These are phyloP conservation scores for Pyrenophora seminiperda DNA, from an alignment of 2,329 filamentous ascomycete genomes.

Conservation along the genomic window DNA sequence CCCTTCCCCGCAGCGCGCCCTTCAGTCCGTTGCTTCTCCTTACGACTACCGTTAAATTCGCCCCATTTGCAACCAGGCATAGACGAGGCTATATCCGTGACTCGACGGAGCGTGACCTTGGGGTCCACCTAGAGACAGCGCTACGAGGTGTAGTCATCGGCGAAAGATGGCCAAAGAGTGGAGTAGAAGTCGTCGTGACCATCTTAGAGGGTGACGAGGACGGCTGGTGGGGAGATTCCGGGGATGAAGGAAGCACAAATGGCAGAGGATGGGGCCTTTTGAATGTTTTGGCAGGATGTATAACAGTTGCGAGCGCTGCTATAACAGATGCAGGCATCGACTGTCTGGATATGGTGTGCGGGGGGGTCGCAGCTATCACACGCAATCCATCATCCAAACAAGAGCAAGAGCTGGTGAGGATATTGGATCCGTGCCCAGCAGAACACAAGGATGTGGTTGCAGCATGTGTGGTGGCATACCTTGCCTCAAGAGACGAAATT, in stretches of 20 bases:
- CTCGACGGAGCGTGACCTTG: constrained; percentile 82
- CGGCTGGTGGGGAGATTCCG: constrained; percentile 63
- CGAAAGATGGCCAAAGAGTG: constrained; percentile 97
- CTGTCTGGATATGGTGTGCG: constrained; percentile 86
- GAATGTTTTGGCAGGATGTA: constrained; percentile 88
- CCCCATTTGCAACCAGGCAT: constrained; percentile 85
- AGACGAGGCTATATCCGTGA: constrained; percentile 87
- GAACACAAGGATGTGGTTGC: constrained; percentile 80
- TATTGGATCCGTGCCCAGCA: constrained; percentile 81
- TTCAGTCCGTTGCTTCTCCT: constrained; percentile 93
- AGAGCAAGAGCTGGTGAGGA: constrained; percentile 53
- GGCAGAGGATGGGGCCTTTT: constrained; percentile 80
- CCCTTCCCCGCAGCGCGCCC: constrained; percentile 83
- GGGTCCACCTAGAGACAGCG: constrained; percentile 88
- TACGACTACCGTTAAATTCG: constrained; percentile 93
- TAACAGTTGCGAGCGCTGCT: constrained; percentile 91
- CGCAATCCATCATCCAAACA: constrained; percentile 35
- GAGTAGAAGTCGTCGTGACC: constrained; percentile 91
- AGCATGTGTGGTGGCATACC: constrained; percentile 87
- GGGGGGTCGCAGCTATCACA: constrained; percentile 85
- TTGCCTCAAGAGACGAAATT: constrained; percentile 85
- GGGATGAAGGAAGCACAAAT: constrained; percentile 52
- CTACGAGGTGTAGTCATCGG: constrained; percentile 88
- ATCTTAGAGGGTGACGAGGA: constrained; percentile 93
- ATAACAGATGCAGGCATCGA: constrained; percentile 95